Conservation (phyloP, 495 filamentous ascomycete species). For the Penicillium manginii region DNA sequence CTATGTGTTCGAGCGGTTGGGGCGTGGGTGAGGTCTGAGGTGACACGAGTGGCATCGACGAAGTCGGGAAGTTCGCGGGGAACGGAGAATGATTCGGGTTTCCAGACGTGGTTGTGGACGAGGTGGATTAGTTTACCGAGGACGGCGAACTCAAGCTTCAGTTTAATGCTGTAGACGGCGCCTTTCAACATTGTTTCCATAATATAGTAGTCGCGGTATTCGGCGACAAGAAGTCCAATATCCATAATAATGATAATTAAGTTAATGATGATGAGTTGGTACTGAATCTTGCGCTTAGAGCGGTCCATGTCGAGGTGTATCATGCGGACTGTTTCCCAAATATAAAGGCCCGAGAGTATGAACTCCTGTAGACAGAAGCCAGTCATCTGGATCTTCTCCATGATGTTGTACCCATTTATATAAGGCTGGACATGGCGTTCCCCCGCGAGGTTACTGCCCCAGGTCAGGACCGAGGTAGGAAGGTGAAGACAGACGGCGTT, state of each 20-base stretch:
- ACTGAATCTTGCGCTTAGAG: constrained; percentile 56
- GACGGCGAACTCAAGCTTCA: constrained; percentile 68
- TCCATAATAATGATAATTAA: constrained; percentile 60
- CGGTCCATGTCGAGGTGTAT: constrained; percentile 48
- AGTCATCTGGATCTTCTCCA: constrained; percentile 69
- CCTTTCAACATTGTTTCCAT: constrained; percentile 64
- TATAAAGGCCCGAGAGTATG: constrained; percentile 63
- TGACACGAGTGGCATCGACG: constrained; percentile 48
- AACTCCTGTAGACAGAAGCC: constrained; percentile 65
- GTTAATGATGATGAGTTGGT: constrained; percentile 63
- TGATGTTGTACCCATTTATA: constrained; percentile 53
- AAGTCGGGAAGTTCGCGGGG: constrained; percentile 45
- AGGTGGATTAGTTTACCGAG: constrained; percentile 53
- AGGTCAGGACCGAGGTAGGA: constrained; percentile 60
- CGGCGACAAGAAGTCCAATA: constrained; percentile 57
- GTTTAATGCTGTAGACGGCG: constrained; percentile 65
- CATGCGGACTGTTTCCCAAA: constrained; percentile 57
- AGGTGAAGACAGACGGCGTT: constrained; percentile 58
- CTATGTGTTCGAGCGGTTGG: constrained; percentile 22
- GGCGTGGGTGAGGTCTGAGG: constrained; percentile 48
- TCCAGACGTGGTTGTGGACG: constrained; percentile 46
- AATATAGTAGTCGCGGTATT: constrained; percentile 59
- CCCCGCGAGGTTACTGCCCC: constrained; percentile 53
- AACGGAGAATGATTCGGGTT: constrained; percentile 38
- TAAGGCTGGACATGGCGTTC: constrained; percentile 15